Evolutionary conservation across 2,329 filamentous ascomycete species (phyloP), one percentile per base, ranked within the genome.

Genomic region (Talaromyces rugulosus): DNA sequence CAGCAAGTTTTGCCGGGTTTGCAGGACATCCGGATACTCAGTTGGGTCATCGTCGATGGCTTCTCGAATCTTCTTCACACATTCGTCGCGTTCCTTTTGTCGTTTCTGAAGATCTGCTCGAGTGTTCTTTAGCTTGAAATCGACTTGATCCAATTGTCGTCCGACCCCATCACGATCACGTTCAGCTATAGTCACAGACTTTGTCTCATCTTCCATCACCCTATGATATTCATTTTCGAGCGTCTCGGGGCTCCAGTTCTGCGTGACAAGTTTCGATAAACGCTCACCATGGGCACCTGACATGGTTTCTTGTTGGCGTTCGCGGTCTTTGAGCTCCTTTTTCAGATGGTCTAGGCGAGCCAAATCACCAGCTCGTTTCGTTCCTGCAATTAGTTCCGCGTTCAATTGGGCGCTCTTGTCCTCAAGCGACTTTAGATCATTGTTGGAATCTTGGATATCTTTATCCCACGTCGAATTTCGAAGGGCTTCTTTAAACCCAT

Each of bases 271-370:
- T 5, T 82, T 78, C 12, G 84, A 81, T 27, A 99, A 81, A 66
- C 89, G 89, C 36, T 88, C 81, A 57, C 83, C 85, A 80, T 96
- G 91, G 0, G 91, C 91, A 55, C 81, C 86, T 64, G 81, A 85
- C 78, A 97, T 86, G 0, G 91, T 95, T 8, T 92, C 85, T 2
- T 98, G 80, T 64, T 89, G 90, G 36, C 86, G 84, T 72, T 90
- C 85, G 60, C 89, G 86, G 66, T 92, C 88, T 65, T 86, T 85
- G 31, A 92, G 76, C 70, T 96, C 90, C 68, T 92, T 93, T 70
- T 89, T 92, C 36, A 93, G 83, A 67, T 90, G 87, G 62, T 96
- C 91, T 11, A 99, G 82, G 68, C 90, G 89, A 12, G 94, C 95
- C 42, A 92, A 85, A 65, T 96, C 92, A 4, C 89, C 87, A 5